Base-by-base conservation (phyloP, 768 basidiomycete species). In the Tephrocybe sp. region DNA sequence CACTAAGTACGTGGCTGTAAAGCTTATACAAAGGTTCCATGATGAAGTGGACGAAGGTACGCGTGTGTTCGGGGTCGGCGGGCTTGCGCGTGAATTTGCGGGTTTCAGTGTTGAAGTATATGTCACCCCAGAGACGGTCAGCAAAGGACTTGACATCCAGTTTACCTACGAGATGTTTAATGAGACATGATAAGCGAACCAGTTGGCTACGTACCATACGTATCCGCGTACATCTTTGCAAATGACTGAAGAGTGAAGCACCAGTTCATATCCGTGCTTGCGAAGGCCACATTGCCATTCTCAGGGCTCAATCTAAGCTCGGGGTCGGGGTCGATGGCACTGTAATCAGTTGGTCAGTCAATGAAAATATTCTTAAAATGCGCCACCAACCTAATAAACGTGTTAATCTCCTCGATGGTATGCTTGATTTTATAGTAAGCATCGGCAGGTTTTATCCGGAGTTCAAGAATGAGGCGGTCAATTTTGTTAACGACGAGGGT, bases 401-500 rank as follows among this genome's bases (percentile, higher is more conserved):
- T 90, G 67, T 99, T 99, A 44, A 99, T 86, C 67, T 99, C 97
- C 65, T 99, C 97, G 47, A 99, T 96, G 2, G 95, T 98, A 65
- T 98, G 96, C 68, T 92, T 96, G 57, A 99, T 92, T 77, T 99
- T 99, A 74, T 95, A 98, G 74, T 92, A 99, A 0, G 97, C 97
- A 61, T 99, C 97, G 34, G 86, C 73, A 47, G 97, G 97, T 62
- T 95, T 95, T 63, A 99, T 86, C 38, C 97, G 86, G 49, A 99
- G 76, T 70, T 99, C 97, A 47, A 99, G 83, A 55, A 98, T 98
- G 43, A 99, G 82, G 47, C 97, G 82, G 70, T 99, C 97, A 62
- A 99, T 86, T 77, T 99, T 99, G 77, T 99, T 99, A 55, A 99
- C 82, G 27, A 99, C 86, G 38, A 99, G 81, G 7, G 89, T 92